These are phyloP conservation scores for Chaetomiaceae sp. DNA, from an alignment of 2,329 filamentous ascomycete species.

Conservation along the genomic window DNA sequence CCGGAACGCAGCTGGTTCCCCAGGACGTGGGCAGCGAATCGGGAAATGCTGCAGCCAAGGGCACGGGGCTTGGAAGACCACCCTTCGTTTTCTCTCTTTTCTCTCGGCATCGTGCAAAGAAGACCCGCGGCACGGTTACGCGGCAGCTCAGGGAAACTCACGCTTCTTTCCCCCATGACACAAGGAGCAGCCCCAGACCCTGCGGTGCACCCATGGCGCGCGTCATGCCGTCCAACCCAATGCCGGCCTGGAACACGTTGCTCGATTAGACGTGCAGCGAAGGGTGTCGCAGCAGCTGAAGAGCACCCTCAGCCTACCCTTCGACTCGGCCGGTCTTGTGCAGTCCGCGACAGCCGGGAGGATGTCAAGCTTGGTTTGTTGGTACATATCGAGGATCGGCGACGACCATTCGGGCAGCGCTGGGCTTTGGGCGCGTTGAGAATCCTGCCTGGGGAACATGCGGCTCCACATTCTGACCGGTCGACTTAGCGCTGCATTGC, in stretches of 20 bases:
- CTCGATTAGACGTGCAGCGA: background rate
- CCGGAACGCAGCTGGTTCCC: background rate
- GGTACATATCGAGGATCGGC: constrained; percentile 12
- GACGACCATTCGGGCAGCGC: constrained; percentile 8
- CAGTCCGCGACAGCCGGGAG: too few species aligned
- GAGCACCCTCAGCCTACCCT: too few species aligned
- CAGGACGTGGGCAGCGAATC: constrained; percentile 9
- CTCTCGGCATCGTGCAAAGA: background rate
- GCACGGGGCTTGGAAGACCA: constrained; percentile 1
- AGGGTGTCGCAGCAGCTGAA: constrained; percentile 5
- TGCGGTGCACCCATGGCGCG: constrained; percentile 13
- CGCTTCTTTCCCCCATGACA: background rate
- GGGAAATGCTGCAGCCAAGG: constrained; percentile 9
- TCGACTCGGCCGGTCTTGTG: too few species aligned
- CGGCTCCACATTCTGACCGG: constrained; percentile 14
- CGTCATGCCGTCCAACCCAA: constrained; percentile 3
- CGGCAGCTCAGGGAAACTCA: background rate
- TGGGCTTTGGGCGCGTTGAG: background rate
- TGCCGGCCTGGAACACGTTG: constrained; percentile 12
- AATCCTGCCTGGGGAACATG: background rate
- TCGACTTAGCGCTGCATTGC: constrained; percentile 16
- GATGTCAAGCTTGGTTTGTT: too few species aligned
- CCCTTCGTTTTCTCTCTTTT: too few species aligned
- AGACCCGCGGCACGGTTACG: background rate
- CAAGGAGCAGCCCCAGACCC: background rate